phyloP scores from a whole-genome alignment of 768 basidiomycete genomes.

The Dictyophora rubrovolvata region DNA sequence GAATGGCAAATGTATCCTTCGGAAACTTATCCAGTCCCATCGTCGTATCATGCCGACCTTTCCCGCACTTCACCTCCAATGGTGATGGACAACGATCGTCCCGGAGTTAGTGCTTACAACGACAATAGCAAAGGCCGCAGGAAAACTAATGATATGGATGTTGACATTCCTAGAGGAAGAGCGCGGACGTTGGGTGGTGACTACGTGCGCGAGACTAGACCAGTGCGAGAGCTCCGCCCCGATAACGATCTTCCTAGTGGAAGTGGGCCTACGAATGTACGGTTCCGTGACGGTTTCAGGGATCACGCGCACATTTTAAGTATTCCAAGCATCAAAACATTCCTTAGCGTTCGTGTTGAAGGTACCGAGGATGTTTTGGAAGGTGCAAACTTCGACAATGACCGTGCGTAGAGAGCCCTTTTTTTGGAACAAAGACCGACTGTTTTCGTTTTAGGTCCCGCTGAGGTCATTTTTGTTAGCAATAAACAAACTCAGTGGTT shows the following conservation, averaged over 20 bases:
- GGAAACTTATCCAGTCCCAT: neutral
- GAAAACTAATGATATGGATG: constrained; percentile 41
- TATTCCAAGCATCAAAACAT: constrained; percentile 50
- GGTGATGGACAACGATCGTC: neutral
- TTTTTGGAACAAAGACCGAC: neutral
- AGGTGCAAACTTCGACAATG: constrained; percentile 63
- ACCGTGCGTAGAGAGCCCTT: constrained; percentile 29
- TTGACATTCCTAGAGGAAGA: constrained; percentile 46
- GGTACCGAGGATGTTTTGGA: constrained; percentile 64
- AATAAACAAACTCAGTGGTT: constrained; percentile 76
- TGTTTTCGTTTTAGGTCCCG: constrained; percentile 32
- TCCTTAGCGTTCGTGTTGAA: constrained; percentile 49
- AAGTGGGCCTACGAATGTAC: constrained; percentile 8
- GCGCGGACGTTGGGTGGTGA: constrained; percentile 66
- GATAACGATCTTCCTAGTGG: constrained; percentile 1
- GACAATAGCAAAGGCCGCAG: constrained; percentile 2
- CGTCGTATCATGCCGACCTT: neutral
- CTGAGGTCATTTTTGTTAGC: constrained; percentile 56
- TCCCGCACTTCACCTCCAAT: neutral
- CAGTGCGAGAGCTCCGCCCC: constrained; percentile 45
- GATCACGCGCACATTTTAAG: constrained; percentile 29
- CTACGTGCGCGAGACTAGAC: constrained; percentile 36
- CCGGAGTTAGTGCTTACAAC: neutral
- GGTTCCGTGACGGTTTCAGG: constrained; percentile 12
- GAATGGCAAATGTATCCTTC: neutral